These are phyloP conservation scores for Trametes coccinea DNA, from an alignment of 768 basidiomycete genomes.

Conservation along the genomic window DNA sequence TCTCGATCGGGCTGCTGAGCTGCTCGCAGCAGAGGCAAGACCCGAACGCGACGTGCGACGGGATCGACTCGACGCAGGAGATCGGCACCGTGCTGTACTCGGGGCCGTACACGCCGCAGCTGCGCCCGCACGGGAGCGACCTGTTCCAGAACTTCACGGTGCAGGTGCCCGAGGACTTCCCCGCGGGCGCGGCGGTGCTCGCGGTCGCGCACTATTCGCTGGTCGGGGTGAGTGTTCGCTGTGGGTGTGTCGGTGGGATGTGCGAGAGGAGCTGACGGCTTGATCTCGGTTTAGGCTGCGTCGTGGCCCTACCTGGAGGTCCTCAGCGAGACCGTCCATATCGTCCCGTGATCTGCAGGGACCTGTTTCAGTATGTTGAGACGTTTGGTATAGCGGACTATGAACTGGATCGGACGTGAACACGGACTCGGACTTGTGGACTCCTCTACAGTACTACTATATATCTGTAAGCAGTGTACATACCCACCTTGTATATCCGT, in stretches of 20 bases:
- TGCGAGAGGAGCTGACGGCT: too few species aligned
- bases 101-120: background rate
- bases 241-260: too few species aligned
- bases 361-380: too few species aligned
- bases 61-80: slow-evolving; percentile 17
- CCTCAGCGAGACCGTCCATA: background rate
- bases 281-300: background rate
- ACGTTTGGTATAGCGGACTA: too few species aligned
- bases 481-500: too few species aligned
- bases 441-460: too few species aligned
- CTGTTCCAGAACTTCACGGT: slow-evolving; percentile 30
- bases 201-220: too few species aligned
- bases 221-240: too few species aligned
- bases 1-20: slow-evolving; percentile 33
- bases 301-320: background rate
- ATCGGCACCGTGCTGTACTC: slow-evolving; percentile 21
- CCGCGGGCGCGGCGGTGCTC: background rate
- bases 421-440: too few species aligned
- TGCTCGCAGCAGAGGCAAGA: slow-evolving; percentile 22
- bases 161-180: slow-evolving; percentile 18
- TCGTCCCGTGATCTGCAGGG: background rate
- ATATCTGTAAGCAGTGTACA: too few species aligned
- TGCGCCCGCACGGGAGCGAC: background rate
- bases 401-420: too few species aligned
- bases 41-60: slow-evolving; percentile 19